Evolutionary conservation across 2,329 filamentous ascomycete species (phyloP).

Genomic region (Beauveria scarabaeidicola): DNA sequence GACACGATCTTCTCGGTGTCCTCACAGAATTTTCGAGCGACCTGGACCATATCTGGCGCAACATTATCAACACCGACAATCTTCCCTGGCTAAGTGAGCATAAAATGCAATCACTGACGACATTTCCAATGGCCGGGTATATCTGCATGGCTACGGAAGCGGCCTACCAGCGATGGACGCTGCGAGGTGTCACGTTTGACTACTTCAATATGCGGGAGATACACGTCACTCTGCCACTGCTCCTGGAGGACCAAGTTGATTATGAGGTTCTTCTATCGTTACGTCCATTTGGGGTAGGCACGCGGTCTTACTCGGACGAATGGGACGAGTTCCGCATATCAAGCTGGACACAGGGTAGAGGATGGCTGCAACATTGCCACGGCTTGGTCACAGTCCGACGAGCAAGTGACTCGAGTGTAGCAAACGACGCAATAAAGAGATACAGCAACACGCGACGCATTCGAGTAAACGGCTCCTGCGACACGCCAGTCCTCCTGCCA

Average conservation of each 20-base stretch:
- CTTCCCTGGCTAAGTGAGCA: constrained; percentile 52
- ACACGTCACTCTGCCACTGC: constrained; percentile 19
- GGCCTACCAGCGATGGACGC: constrained; percentile 25
- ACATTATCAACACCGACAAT: constrained; percentile 37
- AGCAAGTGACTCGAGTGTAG: no score
- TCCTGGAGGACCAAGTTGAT: constrained; percentile 18
- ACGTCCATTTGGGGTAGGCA: constrained; percentile 20
- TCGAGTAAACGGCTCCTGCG: no score
- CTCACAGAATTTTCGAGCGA: no score
- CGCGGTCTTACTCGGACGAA: constrained; percentile 27
- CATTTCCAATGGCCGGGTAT: constrained; percentile 47
- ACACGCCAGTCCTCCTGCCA: no score
- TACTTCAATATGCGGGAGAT: constrained; percentile 19
- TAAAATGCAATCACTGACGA: constrained; percentile 45
- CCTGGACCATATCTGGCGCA: constrained; percentile 39
- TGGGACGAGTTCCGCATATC: constrained; percentile 51
- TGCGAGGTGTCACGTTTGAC: constrained; percentile 16
- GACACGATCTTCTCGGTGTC: constrained; percentile 40
- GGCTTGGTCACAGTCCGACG: constrained; percentile 33
- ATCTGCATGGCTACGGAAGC: constrained; percentile 44
- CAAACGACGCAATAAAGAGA: no score
- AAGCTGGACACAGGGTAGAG: constrained; percentile 40
- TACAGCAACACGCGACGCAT: no score
- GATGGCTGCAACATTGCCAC: constrained; percentile 51
- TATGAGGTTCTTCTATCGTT: constrained; percentile 21